phyloP scores from a whole-genome alignment of 441 rosid genomes.

The Gossypium schwendimanii region DNA sequence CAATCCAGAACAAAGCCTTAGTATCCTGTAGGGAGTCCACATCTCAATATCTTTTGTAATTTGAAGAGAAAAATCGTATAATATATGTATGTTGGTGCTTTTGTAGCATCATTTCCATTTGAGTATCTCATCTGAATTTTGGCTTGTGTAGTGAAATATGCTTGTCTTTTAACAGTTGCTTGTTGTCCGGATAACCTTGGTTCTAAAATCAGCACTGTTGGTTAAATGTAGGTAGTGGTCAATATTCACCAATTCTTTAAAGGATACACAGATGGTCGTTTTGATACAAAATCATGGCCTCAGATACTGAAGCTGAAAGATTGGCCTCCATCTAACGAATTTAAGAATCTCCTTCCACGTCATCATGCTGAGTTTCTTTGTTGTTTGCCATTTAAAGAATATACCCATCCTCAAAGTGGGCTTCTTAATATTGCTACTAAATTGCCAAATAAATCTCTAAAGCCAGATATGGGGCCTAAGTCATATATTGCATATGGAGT shows the following conservation, averaged over 20 bases:
- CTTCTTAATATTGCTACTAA: conserved; percentile 56
- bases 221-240: conserved; percentile 38
- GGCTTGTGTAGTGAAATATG: neutral
- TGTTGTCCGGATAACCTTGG: neutral
- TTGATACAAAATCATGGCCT: conserved; percentile 43
- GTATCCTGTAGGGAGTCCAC: neutral
- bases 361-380: conserved; percentile 58
- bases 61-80: neutral
- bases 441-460: conserved; percentile 45
- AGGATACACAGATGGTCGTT: conserved; percentile 42
- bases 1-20: neutral
- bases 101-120: neutral
- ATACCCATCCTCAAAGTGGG: conserved; percentile 66
- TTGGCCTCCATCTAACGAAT: conserved; percentile 73
- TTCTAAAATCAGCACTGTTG: neutral
- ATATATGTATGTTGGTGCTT: neutral
- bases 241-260: conserved; percentile 54
- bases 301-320: conserved; percentile 70
- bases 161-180: neutral
- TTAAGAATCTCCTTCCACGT: conserved; percentile 58
- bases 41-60: neutral
- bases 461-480: conserved; percentile 95
- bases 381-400: conserved; percentile 77
- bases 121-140: neutral
- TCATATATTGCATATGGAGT: conserved; percentile 79